Evolutionary conservation across 768 basidiomycete genomes (phyloP), one percentile per base, ranked within the genome.

Genomic region (Phlebiopsis gigantea): DNA sequence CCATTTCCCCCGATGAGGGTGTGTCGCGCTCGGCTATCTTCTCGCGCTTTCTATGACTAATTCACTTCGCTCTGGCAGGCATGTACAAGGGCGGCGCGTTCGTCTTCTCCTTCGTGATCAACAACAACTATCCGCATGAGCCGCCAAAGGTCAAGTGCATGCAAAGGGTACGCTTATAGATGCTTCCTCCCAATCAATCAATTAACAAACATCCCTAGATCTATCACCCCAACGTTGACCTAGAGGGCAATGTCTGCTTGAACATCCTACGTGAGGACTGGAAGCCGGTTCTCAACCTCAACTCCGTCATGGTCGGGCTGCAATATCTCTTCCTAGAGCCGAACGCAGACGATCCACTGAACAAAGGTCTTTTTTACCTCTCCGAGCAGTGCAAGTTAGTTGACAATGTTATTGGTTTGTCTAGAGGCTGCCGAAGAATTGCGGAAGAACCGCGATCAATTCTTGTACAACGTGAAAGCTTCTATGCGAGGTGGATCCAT

Each of bases 211-310:
- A 45, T 34, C 24, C 17, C 8, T 47, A 98, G 96, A 98, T 98
- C 68, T 99, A 99, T 71, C 97, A 99, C 70, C 97, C 97, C 0
- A 99, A 99, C 67, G 88, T 99, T 52, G 97, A 99, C 71, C 81
- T 97, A 34, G 93, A 98, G 69, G 97, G 97, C 45, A 98, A 98
- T 64, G 96, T 99, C 46, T 99, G 97, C 77, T 72, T 99, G 65
- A 98, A 98, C 73, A 98, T 98, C 69, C 81, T 98, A 57, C 85
- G 97, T 69, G 97, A 99, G 77, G 97, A 99, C 74, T 99, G 97
- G 97, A 99, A 99, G 68, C 97, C 97, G 5, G 97, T 99, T 2
- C 77, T 99, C 44, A 98, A 98, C 72, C 79, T 99, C 52, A 98
- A 94, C 70, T 92, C 95, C 28, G 93, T 99, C 61, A 96, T 98